Evolutionary conservation across 2,329 filamentous ascomycete genomes (phyloP).

Genomic region (Hymenoscyphus scutula): DNA sequence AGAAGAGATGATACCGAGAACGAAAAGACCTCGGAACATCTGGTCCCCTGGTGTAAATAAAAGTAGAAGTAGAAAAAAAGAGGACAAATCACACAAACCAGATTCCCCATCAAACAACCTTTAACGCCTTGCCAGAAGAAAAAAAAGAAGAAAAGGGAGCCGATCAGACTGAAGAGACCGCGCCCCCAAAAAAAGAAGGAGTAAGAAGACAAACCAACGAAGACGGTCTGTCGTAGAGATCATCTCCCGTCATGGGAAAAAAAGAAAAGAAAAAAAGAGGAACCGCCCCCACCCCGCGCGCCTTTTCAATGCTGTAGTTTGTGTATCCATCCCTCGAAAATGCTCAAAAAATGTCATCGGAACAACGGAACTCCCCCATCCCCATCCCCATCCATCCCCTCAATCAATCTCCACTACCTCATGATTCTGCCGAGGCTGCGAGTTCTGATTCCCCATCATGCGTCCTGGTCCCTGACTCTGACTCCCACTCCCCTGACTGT

Average conservation of each 20-base stretch:
- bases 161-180: neutral
- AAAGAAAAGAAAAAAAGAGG: neutral
- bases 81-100: neutral
- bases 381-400: neutral
- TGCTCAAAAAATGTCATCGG: neutral
- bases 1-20: no score
- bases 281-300: neutral
- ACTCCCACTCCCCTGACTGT: slow-evolving; percentile 17
- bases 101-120: neutral
- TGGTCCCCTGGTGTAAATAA: neutral
- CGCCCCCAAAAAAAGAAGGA: neutral
- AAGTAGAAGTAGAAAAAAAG: neutral
- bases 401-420: slow-evolving; percentile 32
- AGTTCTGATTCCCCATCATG: slow-evolving; percentile 1
- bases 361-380: neutral
- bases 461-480: no score
- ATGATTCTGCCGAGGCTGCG: slow-evolving; percentile 4
- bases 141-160: no score
- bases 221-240: no score
- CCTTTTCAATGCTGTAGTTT: slow-evolving; percentile 2
- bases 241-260: no score
- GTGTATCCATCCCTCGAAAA: neutral
- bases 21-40: neutral
- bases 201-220: no score
- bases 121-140: neutral